Evolutionary conservation across 2,329 filamentous ascomycete genomes (phyloP).

Genomic region (Colletotrichum sp.): DNA sequence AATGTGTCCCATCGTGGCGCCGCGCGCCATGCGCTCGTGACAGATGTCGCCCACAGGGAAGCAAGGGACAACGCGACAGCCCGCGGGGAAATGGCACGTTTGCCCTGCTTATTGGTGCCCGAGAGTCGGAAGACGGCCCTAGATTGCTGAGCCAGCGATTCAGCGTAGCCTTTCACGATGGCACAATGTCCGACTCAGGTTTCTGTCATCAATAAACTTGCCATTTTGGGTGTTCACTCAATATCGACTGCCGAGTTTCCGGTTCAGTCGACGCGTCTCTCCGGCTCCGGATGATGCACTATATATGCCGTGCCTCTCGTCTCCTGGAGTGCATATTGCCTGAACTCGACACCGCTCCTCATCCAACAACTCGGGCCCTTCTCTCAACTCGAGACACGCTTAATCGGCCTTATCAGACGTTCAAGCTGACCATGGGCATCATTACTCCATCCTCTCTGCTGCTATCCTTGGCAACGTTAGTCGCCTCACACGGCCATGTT

Average conservation of each 20-base stretch:
- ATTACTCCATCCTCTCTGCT: slow-evolving; percentile 16
- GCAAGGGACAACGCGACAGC: background rate
- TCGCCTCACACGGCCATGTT: slow-evolving; percentile 37
- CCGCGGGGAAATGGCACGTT: background rate
- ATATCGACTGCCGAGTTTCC: background rate
- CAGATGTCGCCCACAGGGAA: background rate
- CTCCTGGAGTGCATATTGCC: background rate
- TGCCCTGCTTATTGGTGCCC: background rate
- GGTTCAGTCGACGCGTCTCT: background rate
- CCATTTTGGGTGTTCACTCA: background rate
- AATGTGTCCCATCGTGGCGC: slow-evolving; percentile 9
- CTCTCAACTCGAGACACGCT: background rate
- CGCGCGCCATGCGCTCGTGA: background rate
- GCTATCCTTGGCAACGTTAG: slow-evolving; percentile 24
- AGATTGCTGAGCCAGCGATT: background rate
- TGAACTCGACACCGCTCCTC: slow-evolving; percentile 5
- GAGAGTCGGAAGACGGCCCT: background rate
- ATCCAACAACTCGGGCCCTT: background rate
- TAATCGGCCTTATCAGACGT: background rate
- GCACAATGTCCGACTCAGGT: background rate
- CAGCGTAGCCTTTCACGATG: background rate
- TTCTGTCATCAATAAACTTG: background rate
- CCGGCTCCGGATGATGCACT: background rate
- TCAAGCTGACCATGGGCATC: background rate
- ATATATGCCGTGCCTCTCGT: slow-evolving; percentile 8